These are phyloP conservation scores for Termitomyces sp. DNA, from an alignment of 768 basidiomycete species.

Conservation along the genomic window DNA sequence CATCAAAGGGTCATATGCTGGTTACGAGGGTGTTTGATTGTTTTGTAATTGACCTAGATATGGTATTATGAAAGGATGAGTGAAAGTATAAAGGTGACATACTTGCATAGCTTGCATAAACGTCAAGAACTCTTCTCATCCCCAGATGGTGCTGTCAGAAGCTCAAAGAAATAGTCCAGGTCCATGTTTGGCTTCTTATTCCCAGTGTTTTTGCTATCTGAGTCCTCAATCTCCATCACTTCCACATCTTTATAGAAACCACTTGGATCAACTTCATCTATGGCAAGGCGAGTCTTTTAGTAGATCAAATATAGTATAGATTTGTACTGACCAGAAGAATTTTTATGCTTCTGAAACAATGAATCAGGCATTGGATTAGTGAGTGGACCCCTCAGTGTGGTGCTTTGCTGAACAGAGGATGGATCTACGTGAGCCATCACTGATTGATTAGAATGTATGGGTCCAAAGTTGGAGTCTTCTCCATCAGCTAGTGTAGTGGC, in stretches of 20 bases:
- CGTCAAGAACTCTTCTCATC: not conserved
- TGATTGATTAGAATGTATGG: no score
- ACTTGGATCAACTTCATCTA: not conserved
- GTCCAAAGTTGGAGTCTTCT: no score
- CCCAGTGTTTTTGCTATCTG: not conserved
- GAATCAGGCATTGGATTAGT: not conserved
- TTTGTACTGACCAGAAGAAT: not conserved
- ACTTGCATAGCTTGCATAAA: no score
- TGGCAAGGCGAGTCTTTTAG: not conserved
- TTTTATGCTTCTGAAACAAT: not conserved
- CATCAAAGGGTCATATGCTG: constrained; percentile 4
- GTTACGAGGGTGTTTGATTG: not conserved
- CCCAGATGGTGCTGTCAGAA: not conserved
- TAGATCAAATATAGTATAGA: not conserved
- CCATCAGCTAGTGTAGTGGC: not conserved
- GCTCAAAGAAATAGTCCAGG: not conserved
- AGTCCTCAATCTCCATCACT: not conserved
- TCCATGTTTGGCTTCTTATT: not conserved
- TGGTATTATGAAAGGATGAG: no score
- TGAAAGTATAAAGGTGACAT: not conserved
- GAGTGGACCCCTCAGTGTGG: not conserved
- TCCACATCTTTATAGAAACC: not conserved
- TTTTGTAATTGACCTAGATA: no score
- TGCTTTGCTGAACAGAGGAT: no score
- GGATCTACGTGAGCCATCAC: no score